Evolutionary conservation across 768 basidiomycete genomes (phyloP).

Genomic region (Boletus pseudopeckii): DNA sequence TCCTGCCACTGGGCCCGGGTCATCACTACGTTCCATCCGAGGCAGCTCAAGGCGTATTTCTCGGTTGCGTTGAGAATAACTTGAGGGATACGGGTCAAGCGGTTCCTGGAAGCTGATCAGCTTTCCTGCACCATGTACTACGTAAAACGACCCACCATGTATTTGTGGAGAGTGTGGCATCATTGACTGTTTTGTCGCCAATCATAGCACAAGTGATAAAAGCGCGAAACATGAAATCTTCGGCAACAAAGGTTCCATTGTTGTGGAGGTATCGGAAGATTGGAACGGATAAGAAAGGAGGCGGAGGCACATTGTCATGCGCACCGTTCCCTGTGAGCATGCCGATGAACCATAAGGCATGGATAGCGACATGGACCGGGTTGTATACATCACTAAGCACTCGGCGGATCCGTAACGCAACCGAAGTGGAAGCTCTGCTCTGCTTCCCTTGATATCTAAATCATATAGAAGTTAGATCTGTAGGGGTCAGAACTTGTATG

Average conservation of each 20-base stretch:
- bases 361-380: conserved; percentile 27
- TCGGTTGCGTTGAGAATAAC: conserved; percentile 26
- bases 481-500: not conserved
- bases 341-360: conserved; percentile 34
- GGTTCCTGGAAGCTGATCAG: conserved; percentile 21
- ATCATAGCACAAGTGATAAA: conserved; percentile 37
- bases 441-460: conserved; percentile 18
- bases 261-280: conserved; percentile 30
- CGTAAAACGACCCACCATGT: conserved; percentile 24
- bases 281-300: conserved; percentile 27
- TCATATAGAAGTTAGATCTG: not conserved
- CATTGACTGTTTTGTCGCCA: conserved; percentile 34
- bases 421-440: conserved; percentile 1
- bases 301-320: conserved; percentile 9
- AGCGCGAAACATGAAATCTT: conserved; percentile 35
- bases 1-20: conserved; percentile 22
- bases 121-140: not conserved
- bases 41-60: conserved; percentile 13
- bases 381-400: conserved; percentile 22
- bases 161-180: conserved; percentile 28
- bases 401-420: conserved; percentile 20
- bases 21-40: conserved; percentile 26
- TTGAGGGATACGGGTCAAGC: conserved; percentile 20
- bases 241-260: conserved; percentile 25
- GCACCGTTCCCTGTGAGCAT: conserved; percentile 19